Percentiles rank a stretch among this genome's conserved stretches.
Evolutionary conservation across 495 filamentous ascomycete species (phyloP).

Genomic region (Xylaria scruposa): DNA sequence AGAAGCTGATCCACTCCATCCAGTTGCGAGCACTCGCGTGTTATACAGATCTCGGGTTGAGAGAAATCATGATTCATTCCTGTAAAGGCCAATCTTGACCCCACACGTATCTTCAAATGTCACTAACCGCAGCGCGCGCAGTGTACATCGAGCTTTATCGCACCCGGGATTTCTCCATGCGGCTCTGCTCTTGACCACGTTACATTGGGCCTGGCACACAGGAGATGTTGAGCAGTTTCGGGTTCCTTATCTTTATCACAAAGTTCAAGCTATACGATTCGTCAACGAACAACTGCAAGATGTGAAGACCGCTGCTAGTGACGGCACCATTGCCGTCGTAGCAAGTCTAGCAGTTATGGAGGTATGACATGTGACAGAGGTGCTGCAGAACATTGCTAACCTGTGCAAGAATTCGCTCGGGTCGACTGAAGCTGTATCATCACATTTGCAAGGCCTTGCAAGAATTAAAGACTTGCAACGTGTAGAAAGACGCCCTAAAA

Average conservation of each 20-base stretch:
- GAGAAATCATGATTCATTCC: slow-evolving; percentile 38
- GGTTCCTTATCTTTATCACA: slow-evolving; percentile 44
- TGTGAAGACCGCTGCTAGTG: slow-evolving; percentile 38
- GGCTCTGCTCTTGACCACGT: slow-evolving; percentile 41
- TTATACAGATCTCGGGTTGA: slow-evolving; percentile 39
- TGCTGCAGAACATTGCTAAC: slow-evolving; percentile 24
- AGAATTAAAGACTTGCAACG: slow-evolving; percentile 40
- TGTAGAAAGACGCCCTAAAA: slow-evolving; percentile 34
- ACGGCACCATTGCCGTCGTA: slow-evolving; percentile 47
- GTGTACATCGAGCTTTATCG: slow-evolving; percentile 43
- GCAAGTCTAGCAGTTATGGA: slow-evolving; percentile 48
- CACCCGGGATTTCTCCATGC: slow-evolving; percentile 45
- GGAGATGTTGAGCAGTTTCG: slow-evolving; percentile 43
- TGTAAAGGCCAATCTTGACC: slow-evolving; percentile 32
- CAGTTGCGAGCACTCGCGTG: slow-evolving; percentile 39
- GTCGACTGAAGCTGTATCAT: slow-evolving; percentile 39
- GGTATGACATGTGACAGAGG: slow-evolving; percentile 33
- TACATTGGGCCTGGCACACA: slow-evolving; percentile 44
- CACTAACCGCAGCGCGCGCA: slow-evolving; percentile 27
- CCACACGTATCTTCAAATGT: slow-evolving; percentile 12
- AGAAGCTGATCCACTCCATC: slow-evolving; percentile 26
- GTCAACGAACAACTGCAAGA: slow-evolving; percentile 46
- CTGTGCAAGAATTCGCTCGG: slow-evolving; percentile 37
- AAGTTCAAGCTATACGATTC: slow-evolving; percentile 43
- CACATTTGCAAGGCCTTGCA: slow-evolving; percentile 39